Evolutionary conservation across 176 grass and related monocot genomes (phyloP), one percentile per base, ranked within the genome.

Genomic region (Avena sativa): DNA sequence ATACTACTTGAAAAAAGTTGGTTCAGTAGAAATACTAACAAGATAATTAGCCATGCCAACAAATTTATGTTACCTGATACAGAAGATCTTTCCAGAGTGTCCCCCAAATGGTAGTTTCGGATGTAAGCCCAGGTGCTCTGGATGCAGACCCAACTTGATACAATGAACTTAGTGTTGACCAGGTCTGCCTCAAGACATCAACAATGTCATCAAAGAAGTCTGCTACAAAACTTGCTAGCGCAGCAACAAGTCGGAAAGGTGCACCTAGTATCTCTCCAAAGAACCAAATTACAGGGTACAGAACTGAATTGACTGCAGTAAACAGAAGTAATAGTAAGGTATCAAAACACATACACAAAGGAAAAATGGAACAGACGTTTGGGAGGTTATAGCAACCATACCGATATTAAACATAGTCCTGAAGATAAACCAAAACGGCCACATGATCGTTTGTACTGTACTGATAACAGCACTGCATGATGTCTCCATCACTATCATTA

Each of bases 21-120:
- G 6, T 15, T 23, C 20, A 6, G 58, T 16, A 79, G 6, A 61
- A 44, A 43, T 65, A 48, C 48, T 25, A 81, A 26, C 36, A 23
- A n/a, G 79, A 62, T 15, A 23, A n/a, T 21, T 60, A 11, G 20
- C 16, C 38, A 26, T 30, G 56, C 12, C 47, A 71, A 77, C 4
- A 69, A 76, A 72, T 19, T 85, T 75, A 8, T 81, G 28, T 15
- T 89, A 99, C 97, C 94, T 99, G 89, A 87, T 91, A 94, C 59
- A 96, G 89, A 85, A 99, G 86, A 87, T 99, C 97, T 83, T 99
- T 99, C 97, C 97, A 99, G 28, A 96, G 90, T 83, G 90, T 90
- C 25, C 77, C 86, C 92, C 91, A 88, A 26, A 94, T 85, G 48
- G 83, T 87, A 72, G 74, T 65, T 85, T 99, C 94, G 14, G 90